A percentile compares a stretch with the other conserved stretches of the same genome.
phyloP scores from a whole-genome alignment of 2,329 filamentous ascomycete species.

The Zymoseptoria ardabiliae region DNA sequence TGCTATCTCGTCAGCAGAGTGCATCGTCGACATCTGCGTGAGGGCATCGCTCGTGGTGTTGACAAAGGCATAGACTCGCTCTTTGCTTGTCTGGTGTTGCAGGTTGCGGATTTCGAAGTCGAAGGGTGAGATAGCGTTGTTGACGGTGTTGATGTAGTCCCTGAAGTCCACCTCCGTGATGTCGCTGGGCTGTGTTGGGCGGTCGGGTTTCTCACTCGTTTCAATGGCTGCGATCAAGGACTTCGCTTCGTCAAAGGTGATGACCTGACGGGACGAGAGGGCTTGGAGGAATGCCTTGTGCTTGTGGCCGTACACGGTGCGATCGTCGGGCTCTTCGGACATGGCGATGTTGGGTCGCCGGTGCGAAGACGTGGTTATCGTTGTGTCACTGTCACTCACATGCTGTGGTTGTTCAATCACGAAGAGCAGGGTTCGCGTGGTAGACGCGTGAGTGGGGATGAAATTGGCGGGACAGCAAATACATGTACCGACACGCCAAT shows the following conservation, averaged over 20 bases:
- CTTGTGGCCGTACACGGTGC: slow-evolving; percentile 48
- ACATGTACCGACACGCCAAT: no score
- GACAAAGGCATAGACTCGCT: slow-evolving; percentile 71
- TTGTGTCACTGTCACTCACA: neutral
- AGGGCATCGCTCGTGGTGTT: slow-evolving; percentile 80
- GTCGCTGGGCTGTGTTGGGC: slow-evolving; percentile 49
- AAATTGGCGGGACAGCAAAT: no score
- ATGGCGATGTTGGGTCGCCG: slow-evolving; percentile 5
- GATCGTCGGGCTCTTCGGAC: slow-evolving; percentile 10
- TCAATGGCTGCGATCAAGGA: slow-evolving; percentile 70
- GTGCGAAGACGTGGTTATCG: neutral
- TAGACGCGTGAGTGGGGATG: neutral
- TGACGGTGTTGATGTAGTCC: slow-evolving; percentile 62
- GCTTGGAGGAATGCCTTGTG: slow-evolving; percentile 89
- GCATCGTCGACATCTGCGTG: slow-evolving; percentile 79
- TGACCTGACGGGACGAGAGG: slow-evolving; percentile 67
- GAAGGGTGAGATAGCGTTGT: slow-evolving; percentile 65
- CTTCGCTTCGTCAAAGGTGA: slow-evolving; percentile 68
- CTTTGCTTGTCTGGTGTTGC: slow-evolving; percentile 56
- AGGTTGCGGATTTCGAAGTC: slow-evolving; percentile 81
- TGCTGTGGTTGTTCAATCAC: neutral
- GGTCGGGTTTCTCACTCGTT: slow-evolving; percentile 47
- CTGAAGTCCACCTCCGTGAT: slow-evolving; percentile 62
- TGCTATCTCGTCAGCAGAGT: slow-evolving; percentile 73
- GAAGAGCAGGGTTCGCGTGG: neutral